Evolutionary conservation across 768 basidiomycete species (phyloP).

Genomic region (Naganishia vaughanmartiniae): DNA sequence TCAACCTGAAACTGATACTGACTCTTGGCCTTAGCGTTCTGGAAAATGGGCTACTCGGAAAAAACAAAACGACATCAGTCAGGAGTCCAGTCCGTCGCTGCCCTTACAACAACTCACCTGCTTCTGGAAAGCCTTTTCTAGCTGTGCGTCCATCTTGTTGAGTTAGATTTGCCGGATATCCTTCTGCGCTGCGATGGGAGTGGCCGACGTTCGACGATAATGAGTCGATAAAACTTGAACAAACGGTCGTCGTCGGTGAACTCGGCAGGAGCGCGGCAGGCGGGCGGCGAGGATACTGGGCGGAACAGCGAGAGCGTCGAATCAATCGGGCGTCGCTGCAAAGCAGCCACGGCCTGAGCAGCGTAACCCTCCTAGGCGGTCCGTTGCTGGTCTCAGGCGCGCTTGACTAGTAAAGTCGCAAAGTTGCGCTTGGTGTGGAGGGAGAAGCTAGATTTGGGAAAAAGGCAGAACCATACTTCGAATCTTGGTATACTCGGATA

Average conservation of each 20-base stretch:
- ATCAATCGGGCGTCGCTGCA: conserved; percentile 3
- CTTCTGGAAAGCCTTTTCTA: conserved; percentile 9
- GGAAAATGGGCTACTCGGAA: conserved; percentile 86
- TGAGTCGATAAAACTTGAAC: neutral
- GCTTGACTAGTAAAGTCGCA: neutral
- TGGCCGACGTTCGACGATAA: neutral
- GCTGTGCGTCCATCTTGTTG: conserved; percentile 1
- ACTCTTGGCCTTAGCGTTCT: conserved; percentile 92
- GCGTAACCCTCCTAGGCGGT: neutral
- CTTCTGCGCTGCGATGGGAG: neutral
- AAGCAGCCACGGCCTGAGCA: neutral
- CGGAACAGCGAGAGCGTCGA: neutral
- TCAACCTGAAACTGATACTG: conserved; percentile 52
- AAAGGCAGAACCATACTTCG: neutral
- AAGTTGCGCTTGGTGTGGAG: neutral
- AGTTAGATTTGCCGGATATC: conserved; percentile 9
- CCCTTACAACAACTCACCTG: neutral
- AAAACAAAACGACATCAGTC: neutral
- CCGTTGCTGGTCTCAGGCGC: neutral
- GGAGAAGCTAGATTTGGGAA: neutral
- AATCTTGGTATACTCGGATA: neutral
- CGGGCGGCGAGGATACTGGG: neutral
- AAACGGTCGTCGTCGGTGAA: neutral
- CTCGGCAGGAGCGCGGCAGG: neutral
- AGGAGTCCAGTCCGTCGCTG: neutral